Evolutionary conservation across 768 basidiomycete genomes (phyloP).

Genomic region (Megacollybia marginata): DNA sequence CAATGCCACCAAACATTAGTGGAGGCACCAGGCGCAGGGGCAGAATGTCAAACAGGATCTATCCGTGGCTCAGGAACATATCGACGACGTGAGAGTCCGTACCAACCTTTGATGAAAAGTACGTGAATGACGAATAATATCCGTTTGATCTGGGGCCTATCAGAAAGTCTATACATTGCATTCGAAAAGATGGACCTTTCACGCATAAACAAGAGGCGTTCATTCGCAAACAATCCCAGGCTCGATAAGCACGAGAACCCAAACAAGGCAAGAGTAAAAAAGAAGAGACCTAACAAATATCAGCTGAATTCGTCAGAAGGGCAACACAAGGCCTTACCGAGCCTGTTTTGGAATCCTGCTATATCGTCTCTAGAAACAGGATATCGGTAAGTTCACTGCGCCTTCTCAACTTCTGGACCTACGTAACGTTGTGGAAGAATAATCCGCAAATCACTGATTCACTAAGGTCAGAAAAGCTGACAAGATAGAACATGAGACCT

Average conservation of each 20-base stretch:
- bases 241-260: slow-evolving; percentile 97
- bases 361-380: slow-evolving; percentile 66
- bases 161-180: neutral
- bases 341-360: slow-evolving; percentile 92
- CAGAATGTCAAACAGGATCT: slow-evolving; percentile 95
- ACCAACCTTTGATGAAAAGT: slow-evolving; percentile 86
- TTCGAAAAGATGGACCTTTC: slow-evolving; percentile 54
- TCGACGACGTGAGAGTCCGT: neutral
- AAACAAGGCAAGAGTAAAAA: slow-evolving; percentile 94
- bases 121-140: slow-evolving; percentile 95
- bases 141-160: slow-evolving; percentile 70
- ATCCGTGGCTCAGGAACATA: slow-evolving; percentile 1
- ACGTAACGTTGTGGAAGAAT: slow-evolving; percentile 86
- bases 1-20: slow-evolving; percentile 90
- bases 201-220: slow-evolving; percentile 96
- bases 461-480: neutral
- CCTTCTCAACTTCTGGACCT: slow-evolving; percentile 14
- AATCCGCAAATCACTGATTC: slow-evolving; percentile 79
- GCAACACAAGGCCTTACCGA: slow-evolving; percentile 40
- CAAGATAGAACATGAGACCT: slow-evolving; percentile 24
- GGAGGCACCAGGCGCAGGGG: slow-evolving; percentile 94
- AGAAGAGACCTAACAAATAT: slow-evolving; percentile 72
- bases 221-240: slow-evolving; percentile 88
- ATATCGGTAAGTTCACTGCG: too few relatives aligned
- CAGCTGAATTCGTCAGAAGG: neutral